phyloP scores from a whole-genome alignment of 1,139 yeast species.

The Sugiyamaella pinicola region DNA sequence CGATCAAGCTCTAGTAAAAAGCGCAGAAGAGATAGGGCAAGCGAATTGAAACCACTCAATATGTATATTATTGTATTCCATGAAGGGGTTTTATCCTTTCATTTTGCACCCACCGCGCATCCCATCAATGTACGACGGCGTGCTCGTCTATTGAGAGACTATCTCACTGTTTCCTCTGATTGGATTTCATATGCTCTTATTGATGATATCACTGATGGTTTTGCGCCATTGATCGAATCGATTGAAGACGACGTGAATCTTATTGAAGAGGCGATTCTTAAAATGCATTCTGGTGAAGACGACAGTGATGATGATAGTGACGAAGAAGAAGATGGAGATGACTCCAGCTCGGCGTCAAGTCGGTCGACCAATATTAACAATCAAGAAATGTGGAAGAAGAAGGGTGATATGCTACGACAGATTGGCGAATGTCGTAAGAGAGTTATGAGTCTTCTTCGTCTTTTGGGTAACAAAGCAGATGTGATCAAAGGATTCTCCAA shows the following conservation, averaged over 20 bases:
- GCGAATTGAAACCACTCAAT: slow-evolving; percentile 81
- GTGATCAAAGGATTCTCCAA: slow-evolving; percentile 94
- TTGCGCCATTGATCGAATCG: slow-evolving; percentile 93
- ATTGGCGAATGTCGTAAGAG: slow-evolving; percentile 95
- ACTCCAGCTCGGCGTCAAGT: slow-evolving; percentile 32
- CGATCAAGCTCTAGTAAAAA: slow-evolving; percentile 20
- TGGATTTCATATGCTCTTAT: slow-evolving; percentile 97
- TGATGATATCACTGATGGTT: slow-evolving; percentile 96
- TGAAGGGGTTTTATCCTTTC: slow-evolving; percentile 90
- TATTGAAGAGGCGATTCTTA: slow-evolving; percentile 86
- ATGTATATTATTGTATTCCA: slow-evolving; percentile 91
- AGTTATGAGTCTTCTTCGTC: slow-evolving; percentile 84
- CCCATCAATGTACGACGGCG: slow-evolving; percentile 94
- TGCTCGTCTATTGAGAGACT: slow-evolving; percentile 83
- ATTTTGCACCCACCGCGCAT: slow-evolving; percentile 93
- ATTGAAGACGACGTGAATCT: slow-evolving; percentile 88
- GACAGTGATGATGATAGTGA: slow-evolving; percentile 50
- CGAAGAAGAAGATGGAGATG: slow-evolving; percentile 31
- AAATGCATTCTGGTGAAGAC: slow-evolving; percentile 72
- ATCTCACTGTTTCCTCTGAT: slow-evolving; percentile 85
- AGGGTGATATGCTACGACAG: slow-evolving; percentile 91
- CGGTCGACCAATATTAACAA: slow-evolving; percentile 45
- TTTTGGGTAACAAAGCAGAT: slow-evolving; percentile 91
- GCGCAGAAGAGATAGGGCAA: slow-evolving; percentile 22
- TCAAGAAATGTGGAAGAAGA: slow-evolving; percentile 80